Evolutionary conservation across 202 grass and related monocot species (phyloP), one percentile per base, ranked within the genome.

Genomic region (Musa balbisiana): DNA sequence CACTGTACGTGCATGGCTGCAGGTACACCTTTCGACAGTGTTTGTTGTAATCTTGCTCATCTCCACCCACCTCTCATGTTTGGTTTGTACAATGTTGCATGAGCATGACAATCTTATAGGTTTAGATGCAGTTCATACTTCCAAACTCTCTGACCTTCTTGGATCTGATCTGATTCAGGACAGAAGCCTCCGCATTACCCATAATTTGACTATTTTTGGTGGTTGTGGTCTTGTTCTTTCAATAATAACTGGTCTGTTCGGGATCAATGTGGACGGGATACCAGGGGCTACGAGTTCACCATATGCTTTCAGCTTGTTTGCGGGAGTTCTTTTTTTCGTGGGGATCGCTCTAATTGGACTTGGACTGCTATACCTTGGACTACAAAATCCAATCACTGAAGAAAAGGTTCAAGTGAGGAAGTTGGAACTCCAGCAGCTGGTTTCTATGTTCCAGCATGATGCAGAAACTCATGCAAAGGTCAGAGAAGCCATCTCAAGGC

Each of bases 191-290:
- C 74, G 72, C 71, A 73, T 90, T 51, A 85, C 80, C 23, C 85
- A 93, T 73, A 93, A 93, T 67, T 64, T 94, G 67, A 73, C 87
- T 49, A 84, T 94, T 55, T 88, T 90, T 3, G 85, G 91, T 73
- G 88, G 91, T 4, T 84, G 85, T 10, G 85, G 88, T 25, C 73
- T 94, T 24, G 68, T 90, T 84, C 83, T 94, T 51, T 88, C 91
- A 0, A 90, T 94, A 83, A 81, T 94, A 55, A 88, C 91, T 0
- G 76, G 85, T 64, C 75, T 90, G 20, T 94, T 94, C 52, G 91
- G 85, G 23, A 94, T 90, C 76, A 94, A 90, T 3, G 91, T 94
- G 5, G 91, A 94, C 11, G 91, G 91, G 71, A 90, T 94, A 76
- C 91, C 91, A 3, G 85, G 91, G 24, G 72, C 83, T 43, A 12